Evolutionary conservation across 345 rosid species (phyloP).

Genomic region (Moricandia moricandioides): DNA sequence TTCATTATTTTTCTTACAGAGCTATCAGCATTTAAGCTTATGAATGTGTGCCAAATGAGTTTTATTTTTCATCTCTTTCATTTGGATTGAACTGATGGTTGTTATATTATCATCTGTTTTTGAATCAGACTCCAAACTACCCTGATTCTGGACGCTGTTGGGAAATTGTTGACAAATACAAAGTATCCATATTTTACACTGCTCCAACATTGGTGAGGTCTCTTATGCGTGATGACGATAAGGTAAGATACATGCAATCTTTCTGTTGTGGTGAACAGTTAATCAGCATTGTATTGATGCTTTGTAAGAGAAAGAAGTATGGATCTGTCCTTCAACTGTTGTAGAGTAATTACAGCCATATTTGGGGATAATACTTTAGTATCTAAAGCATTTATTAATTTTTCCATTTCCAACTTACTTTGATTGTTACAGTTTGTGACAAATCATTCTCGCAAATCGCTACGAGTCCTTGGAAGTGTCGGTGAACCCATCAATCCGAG

Average conservation of each 20-base stretch:
- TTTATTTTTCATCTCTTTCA: neutral
- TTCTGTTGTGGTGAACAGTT: neutral
- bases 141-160: constrained; percentile 96
- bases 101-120: constrained; percentile 21
- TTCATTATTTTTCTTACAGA: neutral
- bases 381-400: neutral
- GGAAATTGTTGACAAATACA: constrained; percentile 96
- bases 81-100: constrained; percentile 17
- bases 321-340: neutral
- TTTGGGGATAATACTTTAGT: neutral
- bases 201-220: constrained; percentile 98
- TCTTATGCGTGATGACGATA: constrained; percentile 88
- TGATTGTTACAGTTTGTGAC: constrained; percentile 65
- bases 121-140: constrained; percentile 77
- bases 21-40: constrained; percentile 1
- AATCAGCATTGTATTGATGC: neutral
- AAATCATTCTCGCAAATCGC: constrained; percentile 81
- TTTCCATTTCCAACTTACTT: neutral
- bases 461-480: constrained; percentile 94
- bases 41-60: neutral
- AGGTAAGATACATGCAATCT: constrained; percentile 50
- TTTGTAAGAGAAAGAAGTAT: neutral
- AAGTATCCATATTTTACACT: constrained; percentile 85
- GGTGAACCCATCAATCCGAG: constrained; percentile 99
- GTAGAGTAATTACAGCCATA: neutral